phyloP scores from a whole-genome alignment of 257 asterid species.

The Schizonepeta tenuifolia region DNA sequence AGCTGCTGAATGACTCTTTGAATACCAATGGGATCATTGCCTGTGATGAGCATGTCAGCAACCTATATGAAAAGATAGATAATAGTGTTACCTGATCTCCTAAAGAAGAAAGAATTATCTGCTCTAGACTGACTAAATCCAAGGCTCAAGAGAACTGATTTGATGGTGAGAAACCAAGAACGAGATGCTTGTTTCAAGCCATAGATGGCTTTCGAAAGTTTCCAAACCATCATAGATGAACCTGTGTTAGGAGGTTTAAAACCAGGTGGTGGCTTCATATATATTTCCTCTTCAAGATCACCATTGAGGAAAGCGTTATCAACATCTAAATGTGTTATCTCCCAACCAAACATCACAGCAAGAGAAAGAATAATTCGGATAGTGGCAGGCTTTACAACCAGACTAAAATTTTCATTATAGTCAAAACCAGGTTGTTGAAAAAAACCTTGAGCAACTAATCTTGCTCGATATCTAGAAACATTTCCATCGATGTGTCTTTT shows the following conservation, averaged over 20 bases:
- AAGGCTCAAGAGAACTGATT: background rate
- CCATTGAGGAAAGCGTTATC: background rate
- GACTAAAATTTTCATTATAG: background rate
- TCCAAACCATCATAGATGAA: background rate
- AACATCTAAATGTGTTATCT: background rate
- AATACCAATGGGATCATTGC: background rate
- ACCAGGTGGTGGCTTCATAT: background rate
- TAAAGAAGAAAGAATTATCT: background rate
- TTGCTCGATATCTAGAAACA: background rate
- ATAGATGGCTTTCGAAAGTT: background rate
- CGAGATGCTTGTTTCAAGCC: background rate
- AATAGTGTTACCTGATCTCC: rapidly evolving
- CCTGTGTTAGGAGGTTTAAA: background rate
- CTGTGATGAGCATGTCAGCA: background rate
- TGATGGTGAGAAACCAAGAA: background rate
- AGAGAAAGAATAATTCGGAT: background rate
- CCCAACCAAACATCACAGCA: background rate
- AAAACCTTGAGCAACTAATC: background rate
- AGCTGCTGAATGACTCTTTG: background rate
- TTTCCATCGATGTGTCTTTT: background rate
- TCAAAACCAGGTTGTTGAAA: background rate
- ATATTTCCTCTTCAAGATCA: background rate
- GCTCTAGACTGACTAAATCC: background rate
- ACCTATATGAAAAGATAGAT: background rate
- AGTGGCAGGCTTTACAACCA: background rate